These are phyloP conservation scores for Porpolomopsis calyptriformis DNA, from an alignment of 768 basidiomycete genomes.

Conservation along the genomic window DNA sequence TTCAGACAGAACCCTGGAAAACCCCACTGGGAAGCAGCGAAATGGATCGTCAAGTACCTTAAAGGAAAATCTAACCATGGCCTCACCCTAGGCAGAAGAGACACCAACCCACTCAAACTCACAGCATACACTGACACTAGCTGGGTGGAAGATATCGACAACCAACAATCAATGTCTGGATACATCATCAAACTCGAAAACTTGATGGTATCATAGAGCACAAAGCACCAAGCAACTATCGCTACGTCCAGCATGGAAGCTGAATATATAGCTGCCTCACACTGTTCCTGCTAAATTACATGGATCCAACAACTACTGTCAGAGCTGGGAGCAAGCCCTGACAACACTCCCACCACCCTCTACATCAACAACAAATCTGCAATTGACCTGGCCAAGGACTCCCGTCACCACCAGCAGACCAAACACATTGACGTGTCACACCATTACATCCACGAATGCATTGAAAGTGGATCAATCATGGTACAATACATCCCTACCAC, in stretches of 20 bases:
- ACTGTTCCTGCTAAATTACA: slow-evolving; percentile 21
- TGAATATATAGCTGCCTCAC: slow-evolving; percentile 27
- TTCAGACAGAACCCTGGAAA: slow-evolving; percentile 20
- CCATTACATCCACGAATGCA: slow-evolving; percentile 3
- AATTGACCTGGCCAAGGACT: slow-evolving; percentile 7
- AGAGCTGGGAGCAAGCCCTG: slow-evolving; percentile 15
- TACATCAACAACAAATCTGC: slow-evolving; percentile 3
- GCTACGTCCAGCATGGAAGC: slow-evolving; percentile 28
- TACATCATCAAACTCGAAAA: slow-evolving; percentile 22
- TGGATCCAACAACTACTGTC: slow-evolving; percentile 19
- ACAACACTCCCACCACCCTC: slow-evolving; percentile 13
- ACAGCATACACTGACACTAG: slow-evolving; percentile 17
- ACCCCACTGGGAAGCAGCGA: slow-evolving; percentile 17
- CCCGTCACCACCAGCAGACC: neutral
- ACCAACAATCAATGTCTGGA: slow-evolving; percentile 22
- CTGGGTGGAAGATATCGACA: slow-evolving; percentile 15
- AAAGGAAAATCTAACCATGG: slow-evolving; percentile 7
- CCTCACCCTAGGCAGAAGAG: slow-evolving; percentile 1
- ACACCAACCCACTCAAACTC: neutral
- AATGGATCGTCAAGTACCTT: slow-evolving; percentile 12
- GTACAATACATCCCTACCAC: slow-evolving; percentile 21
- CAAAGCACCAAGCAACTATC: slow-evolving; percentile 24
- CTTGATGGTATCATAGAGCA: slow-evolving; percentile 25
- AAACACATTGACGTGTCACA: slow-evolving; percentile 7
- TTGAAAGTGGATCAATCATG: slow-evolving; percentile 7